These are phyloP conservation scores for Neopestalotiopsis rosae DNA, from an alignment of 2,329 filamentous ascomycete species.

Conservation along the genomic window DNA sequence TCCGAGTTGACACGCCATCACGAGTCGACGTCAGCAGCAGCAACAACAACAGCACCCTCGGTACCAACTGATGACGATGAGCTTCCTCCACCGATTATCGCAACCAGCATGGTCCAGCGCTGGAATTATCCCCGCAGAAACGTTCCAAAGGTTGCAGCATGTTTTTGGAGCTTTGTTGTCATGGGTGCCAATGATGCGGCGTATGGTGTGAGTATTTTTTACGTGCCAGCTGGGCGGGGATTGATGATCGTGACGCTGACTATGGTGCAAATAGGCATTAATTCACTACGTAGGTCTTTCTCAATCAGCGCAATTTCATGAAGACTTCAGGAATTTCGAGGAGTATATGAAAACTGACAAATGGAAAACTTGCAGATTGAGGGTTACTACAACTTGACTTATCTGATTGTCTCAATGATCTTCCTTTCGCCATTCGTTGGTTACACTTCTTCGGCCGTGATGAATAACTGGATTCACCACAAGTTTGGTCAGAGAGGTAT, in stretches of 20 bases:
- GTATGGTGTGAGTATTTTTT: conserved; percentile 53
- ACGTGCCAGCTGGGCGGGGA: too few species aligned
- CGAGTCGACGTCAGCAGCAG: background rate
- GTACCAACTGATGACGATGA: conserved; percentile 1
- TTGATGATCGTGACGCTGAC: background rate
- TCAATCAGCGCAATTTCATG: background rate
- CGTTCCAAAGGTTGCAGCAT: conserved; percentile 52
- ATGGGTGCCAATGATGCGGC: conserved; percentile 65
- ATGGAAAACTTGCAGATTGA: conserved; percentile 42
- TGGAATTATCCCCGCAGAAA: conserved; percentile 58
- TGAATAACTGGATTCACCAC: conserved; percentile 48
- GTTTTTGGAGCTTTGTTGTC: conserved; percentile 63
- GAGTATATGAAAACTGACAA: background rate
- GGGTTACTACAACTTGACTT: conserved; percentile 49
- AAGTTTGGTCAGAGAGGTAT: conserved; percentile 69
- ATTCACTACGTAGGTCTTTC: conserved; percentile 53
- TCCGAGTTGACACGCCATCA: conserved; percentile 4
- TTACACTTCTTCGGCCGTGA: conserved; percentile 49
- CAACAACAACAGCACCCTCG: conserved; percentile 1
- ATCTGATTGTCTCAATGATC: conserved; percentile 53
- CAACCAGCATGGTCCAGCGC: conserved; percentile 39
- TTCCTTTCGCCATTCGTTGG: conserved; percentile 53
- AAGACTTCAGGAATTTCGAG: background rate
- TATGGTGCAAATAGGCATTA: conserved; percentile 42
- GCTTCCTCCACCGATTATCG: conserved; percentile 28